phyloP scores from a whole-genome alignment of 2,329 filamentous ascomycete species.

The Leptographium radiaticola region DNA sequence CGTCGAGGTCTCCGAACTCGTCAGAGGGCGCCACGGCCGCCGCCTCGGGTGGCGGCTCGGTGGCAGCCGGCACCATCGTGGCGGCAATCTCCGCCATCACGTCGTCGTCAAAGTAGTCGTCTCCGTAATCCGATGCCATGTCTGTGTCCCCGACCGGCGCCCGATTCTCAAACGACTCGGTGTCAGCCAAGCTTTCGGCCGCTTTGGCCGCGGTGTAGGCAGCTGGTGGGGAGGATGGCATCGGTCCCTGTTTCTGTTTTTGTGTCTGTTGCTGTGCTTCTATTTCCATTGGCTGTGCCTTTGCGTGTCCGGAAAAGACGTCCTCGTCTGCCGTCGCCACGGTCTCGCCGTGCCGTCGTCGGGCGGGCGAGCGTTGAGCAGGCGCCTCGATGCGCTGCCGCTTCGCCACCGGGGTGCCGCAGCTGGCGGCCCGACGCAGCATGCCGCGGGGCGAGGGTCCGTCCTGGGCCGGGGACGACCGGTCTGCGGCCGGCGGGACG shows the following conservation, averaged over 20 bases:
- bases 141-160: constrained; percentile 4
- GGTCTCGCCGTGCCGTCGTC: background rate
- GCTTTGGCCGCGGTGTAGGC: background rate
- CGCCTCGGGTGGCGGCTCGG: too few relatives aligned
- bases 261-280: background rate
- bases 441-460: constrained; percentile 15
- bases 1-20: constrained; percentile 44
- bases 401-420: constrained; percentile 60
- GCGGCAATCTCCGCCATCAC: constrained; percentile 41
- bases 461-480: constrained; percentile 21
- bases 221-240: background rate
- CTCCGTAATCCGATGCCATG: constrained; percentile 35
- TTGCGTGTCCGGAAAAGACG: background rate
- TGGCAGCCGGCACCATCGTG: constrained; percentile 15
- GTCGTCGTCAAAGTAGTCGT: constrained; percentile 44
- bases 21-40: constrained; percentile 20
- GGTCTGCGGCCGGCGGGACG: constrained; percentile 6
- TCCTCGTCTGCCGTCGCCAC: background rate
- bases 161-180: background rate
- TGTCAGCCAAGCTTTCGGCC: constrained; percentile 1
- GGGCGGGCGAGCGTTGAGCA: background rate
- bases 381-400: constrained; percentile 43
- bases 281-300: background rate
- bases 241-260: background rate
- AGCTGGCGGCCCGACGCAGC: constrained; percentile 54